A percentile compares a stretch with the other conserved stretches of the same genome.
Conservation (phyloP, 106 monocot genomes). For the Phalaenopsis aphrodite region DNA sequence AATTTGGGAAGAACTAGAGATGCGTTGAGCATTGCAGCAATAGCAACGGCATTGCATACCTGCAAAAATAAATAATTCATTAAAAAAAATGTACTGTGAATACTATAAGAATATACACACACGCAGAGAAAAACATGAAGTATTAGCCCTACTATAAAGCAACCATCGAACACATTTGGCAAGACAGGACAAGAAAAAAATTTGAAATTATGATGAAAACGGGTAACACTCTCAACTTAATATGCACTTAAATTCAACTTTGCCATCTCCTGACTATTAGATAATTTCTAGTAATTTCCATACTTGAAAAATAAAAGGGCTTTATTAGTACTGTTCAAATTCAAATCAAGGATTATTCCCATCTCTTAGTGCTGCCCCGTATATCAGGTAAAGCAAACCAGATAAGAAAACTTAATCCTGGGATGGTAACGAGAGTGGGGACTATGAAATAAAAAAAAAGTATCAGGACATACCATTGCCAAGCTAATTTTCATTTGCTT, state of each 20-base stretch:
- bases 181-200: not conserved
- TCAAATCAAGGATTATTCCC: not conserved
- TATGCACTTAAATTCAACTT: not conserved
- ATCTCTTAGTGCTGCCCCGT: not conserved
- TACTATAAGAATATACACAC: not conserved
- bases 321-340: not conserved
- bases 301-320: not conserved
- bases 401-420: not conserved
- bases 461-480: too few species aligned
- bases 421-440: not conserved
- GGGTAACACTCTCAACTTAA: too few species aligned
- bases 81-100: not conserved
- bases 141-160: not conserved
- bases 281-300: not conserved
- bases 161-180: not conserved
- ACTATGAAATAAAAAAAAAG: too few species aligned
- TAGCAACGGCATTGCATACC: conserved; percentile 89
- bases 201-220: too few species aligned
- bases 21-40: conserved; percentile 83
- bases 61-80: conserved; percentile 13
- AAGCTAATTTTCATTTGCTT: too few species aligned
- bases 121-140: not conserved
- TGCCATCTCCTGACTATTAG: not conserved
- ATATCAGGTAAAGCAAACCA: not conserved
- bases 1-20: conserved; percentile 82